These are phyloP conservation scores for Globisporangium camurandrum DNA, from an alignment of 352 stramenopile species.

Conservation along the genomic window DNA sequence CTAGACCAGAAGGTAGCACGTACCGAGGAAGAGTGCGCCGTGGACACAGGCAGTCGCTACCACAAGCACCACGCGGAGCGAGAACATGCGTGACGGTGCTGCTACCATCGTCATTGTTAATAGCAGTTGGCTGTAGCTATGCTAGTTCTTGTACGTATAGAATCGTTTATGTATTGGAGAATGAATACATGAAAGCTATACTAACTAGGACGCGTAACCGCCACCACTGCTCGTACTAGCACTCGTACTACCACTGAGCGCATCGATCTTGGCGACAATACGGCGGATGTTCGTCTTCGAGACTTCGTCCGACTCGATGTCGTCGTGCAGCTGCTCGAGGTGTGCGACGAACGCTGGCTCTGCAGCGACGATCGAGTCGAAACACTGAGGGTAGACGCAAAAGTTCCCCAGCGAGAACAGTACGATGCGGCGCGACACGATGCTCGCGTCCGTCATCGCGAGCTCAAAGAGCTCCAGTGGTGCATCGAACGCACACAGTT, in stretches of 20 bases:
- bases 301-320: slow-evolving; percentile 51
- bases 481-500: slow-evolving; percentile 53
- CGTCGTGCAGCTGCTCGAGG: slow-evolving; percentile 53
- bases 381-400: slow-evolving; percentile 69
- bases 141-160: too few relatives aligned
- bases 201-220: neutral
- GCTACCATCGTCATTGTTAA: too few relatives aligned
- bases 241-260: slow-evolving; percentile 3
- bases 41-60: slow-evolving; percentile 3
- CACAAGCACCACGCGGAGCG: neutral
- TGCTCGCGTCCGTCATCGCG: slow-evolving; percentile 52
- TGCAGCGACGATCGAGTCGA: slow-evolving; percentile 34
- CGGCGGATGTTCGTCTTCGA: slow-evolving; percentile 64
- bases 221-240: too few relatives aligned
- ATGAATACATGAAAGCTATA: neutral
- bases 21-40: slow-evolving; percentile 7
- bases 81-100: slow-evolving; percentile 1
- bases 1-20: too few relatives aligned
- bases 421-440: slow-evolving; percentile 68
- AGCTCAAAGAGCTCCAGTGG: slow-evolving; percentile 67
- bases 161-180: too few relatives aligned
- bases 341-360: slow-evolving; percentile 33
- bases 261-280: slow-evolving; percentile 55
- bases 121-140: slow-evolving; percentile 2
- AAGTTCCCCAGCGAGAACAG: slow-evolving; percentile 91